Conservation (phyloP, 257 asterid species). For the Scutellaria baicalensis region DNA sequence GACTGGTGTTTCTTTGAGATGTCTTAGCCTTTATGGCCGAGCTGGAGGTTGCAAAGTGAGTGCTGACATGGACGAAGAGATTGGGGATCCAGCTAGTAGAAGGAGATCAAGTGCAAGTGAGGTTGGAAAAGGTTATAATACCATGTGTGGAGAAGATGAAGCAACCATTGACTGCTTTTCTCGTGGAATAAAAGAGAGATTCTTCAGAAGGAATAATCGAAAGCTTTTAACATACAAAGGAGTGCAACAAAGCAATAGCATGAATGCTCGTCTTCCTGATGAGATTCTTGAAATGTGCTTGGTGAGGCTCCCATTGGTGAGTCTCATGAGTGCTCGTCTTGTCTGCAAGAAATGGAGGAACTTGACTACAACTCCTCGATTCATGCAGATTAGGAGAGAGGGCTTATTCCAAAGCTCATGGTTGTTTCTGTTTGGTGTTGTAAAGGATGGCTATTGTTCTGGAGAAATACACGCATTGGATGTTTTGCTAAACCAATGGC, state of each 20-base stretch:
- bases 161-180: conserved; percentile 66
- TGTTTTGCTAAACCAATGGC: conserved; percentile 70
- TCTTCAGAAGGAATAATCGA: conserved; percentile 52
- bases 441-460: conserved; percentile 75
- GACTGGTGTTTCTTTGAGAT: conserved; percentile 57
- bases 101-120: conserved; percentile 68
- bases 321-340: conserved; percentile 80
- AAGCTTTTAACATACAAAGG: conserved; percentile 35
- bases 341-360: conserved; percentile 93
- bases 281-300: conserved; percentile 90
- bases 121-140: conserved; percentile 44
- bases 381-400: conserved; percentile 73
- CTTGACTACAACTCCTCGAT: conserved; percentile 58
- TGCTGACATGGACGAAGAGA: conserved; percentile 73
- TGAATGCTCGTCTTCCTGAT: conserved; percentile 71
- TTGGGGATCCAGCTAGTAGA: conserved; percentile 44
- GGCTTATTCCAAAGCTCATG: conserved; percentile 66
- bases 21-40: conserved; percentile 67
- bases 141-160: conserved; percentile 47
- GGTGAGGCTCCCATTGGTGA: conserved; percentile 68
- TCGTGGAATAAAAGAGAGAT: conserved; percentile 53
- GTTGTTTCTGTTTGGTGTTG: conserved; percentile 82
- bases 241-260: conserved; percentile 29
- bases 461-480: conserved; percentile 85
- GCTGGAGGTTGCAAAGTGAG: conserved; percentile 97